Evolutionary conservation across 73 alveolate genomes (phyloP).

Genomic region (Blepharisma stoltei): DNA sequence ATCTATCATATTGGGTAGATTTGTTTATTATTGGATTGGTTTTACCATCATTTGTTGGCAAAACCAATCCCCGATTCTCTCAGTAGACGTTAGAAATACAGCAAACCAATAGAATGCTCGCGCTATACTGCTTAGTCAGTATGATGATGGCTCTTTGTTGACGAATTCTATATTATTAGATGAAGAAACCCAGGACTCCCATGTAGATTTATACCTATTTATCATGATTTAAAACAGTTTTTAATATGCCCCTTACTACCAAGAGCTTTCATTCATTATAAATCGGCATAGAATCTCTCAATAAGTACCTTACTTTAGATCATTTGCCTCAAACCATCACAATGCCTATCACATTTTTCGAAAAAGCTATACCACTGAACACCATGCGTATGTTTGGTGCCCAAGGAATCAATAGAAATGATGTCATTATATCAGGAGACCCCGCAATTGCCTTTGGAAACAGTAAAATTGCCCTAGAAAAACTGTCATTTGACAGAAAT

Average conservation of each 20-base stretch:
- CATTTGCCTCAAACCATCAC: conserved; percentile 43
- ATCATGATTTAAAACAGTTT: too few species aligned
- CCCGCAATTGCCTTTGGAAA: neutral
- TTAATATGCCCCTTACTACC: too few species aligned
- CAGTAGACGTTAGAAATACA: too few species aligned
- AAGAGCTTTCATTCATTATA: too few species aligned
- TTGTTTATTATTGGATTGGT: too few species aligned
- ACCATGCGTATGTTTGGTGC: conserved; percentile 22
- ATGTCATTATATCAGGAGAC: conserved; percentile 18
- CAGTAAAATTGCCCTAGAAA: conserved; percentile 18
- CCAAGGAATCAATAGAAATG: conserved; percentile 19
- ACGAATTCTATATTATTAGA: neutral
- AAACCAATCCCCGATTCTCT: too few species aligned
- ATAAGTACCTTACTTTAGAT: neutral
- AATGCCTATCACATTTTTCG: conserved; percentile 49
- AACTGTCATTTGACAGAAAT: conserved; percentile 7
- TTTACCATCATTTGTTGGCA: too few species aligned
- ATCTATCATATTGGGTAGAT: too few species aligned
- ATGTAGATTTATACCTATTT: conserved; percentile 6
- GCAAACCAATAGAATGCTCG: too few species aligned
- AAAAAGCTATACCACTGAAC: conserved; percentile 32
- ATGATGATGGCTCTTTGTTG: conserved; percentile 16
- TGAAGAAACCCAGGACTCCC: neutral
- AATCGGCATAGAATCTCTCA: too few species aligned
- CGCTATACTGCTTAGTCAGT: neutral